These are phyloP conservation scores for Pythium chondricola DNA, from an alignment of 352 stramenopile species.

Conservation along the genomic window DNA sequence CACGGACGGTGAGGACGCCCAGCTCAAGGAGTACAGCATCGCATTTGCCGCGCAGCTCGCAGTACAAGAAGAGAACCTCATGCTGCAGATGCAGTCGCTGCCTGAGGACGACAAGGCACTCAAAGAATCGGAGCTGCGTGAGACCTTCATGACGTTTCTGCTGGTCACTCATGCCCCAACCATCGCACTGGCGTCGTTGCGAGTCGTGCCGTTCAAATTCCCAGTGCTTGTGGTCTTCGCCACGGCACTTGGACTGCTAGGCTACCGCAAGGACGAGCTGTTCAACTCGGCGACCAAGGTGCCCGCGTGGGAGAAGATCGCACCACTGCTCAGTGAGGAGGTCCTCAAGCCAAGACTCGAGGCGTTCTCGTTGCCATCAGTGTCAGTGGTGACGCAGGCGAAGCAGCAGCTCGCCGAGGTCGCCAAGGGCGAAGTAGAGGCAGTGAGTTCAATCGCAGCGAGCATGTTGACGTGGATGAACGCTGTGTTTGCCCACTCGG, in stretches of 20 bases:
- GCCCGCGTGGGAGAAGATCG: constrained; percentile 60
- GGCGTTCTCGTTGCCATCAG: constrained; percentile 18
- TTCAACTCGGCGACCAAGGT: constrained; percentile 52
- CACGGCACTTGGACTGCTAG: constrained; percentile 39
- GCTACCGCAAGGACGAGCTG: constrained; percentile 26
- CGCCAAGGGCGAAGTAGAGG: constrained; percentile 46
- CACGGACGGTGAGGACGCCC: constrained; percentile 33
- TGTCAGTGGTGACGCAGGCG: constrained; percentile 15
- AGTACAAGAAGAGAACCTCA: constrained; percentile 60
- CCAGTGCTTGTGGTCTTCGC: constrained; percentile 44
- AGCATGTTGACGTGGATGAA: constrained; percentile 53
- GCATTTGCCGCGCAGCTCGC: constrained; percentile 45
- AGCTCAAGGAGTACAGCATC: constrained; percentile 60
- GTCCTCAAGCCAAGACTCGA: constrained; percentile 26
- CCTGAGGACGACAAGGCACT: constrained; percentile 35
- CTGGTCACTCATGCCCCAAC: constrained; percentile 46
- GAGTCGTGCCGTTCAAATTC: constrained; percentile 58
- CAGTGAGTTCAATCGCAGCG: constrained; percentile 32
- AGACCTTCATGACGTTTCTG: constrained; percentile 45
- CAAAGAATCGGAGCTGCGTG: constrained; percentile 52
- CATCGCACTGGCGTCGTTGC: constrained; percentile 30
- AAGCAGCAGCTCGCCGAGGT: constrained; percentile 44
- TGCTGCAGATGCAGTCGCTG: constrained; percentile 34
- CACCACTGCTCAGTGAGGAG: constrained; percentile 33
- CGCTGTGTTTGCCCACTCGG: constrained; percentile 39